phyloP scores from a whole-genome alignment of 345 rosid genomes.

The Eucalyptus microcorys region DNA sequence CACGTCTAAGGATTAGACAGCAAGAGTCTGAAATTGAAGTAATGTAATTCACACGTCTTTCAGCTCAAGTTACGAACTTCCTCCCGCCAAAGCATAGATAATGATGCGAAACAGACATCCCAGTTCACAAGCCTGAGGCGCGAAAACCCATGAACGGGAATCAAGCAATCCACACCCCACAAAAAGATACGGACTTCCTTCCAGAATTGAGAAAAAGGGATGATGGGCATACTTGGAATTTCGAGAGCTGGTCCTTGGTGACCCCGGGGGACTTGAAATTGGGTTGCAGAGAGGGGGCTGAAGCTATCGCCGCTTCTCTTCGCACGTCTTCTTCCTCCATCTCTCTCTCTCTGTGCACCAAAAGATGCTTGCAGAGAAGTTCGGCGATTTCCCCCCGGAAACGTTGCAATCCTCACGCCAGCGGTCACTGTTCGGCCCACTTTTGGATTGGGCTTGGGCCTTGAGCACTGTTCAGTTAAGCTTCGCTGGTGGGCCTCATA shows the following conservation, averaged over 20 bases:
- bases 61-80: background rate
- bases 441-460: background rate
- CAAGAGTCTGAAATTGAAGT: background rate
- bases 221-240: background rate
- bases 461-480: background rate
- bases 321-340: slow-evolving; percentile 4
- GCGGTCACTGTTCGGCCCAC: background rate
- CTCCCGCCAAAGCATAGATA: background rate
- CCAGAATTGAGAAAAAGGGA: background rate
- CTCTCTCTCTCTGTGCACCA: background rate
- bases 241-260: background rate
- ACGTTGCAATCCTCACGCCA: background rate
- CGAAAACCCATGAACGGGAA: background rate
- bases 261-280: background rate
- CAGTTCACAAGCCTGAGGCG: background rate
- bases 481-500: background rate
- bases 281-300: background rate
- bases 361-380: background rate
- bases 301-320: slow-evolving; percentile 5
- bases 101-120: background rate
- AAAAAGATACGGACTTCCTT: background rate
- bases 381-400: background rate
- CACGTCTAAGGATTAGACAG: background rate
- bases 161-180: background rate
- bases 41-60: background rate